Base-by-base conservation (phyloP, 1,284 basidiomycete genomes). In the Tausonia pullulans region DNA sequence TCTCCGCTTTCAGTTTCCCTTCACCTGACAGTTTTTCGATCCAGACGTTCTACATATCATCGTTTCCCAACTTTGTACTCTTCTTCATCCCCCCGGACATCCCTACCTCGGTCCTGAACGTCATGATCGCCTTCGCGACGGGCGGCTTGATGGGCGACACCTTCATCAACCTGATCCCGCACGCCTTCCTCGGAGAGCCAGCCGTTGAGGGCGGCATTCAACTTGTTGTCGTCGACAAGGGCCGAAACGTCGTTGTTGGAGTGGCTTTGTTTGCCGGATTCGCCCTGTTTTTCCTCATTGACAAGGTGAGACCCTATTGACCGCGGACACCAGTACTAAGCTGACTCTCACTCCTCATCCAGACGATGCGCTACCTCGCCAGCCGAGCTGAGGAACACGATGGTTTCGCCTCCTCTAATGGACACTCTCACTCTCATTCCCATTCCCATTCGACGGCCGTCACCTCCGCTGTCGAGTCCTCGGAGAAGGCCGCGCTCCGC, bases 71-170 rank as follows among this genome's bases (percentile, higher is more conserved):
- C 78, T 88, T 93, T 71, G 90, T 94, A 70, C 84, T 94, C 59
- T 86, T 88, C 7, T 90, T 91, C 73, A 92, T 93, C 68, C 90
- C 90, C 40, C 86, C 87, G 57, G 80, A 90, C 73, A 89, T 93
- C 70, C 84, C 87, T 75, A 80, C 82, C 13, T 81, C 88, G 72
- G 90, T 88, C 54, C 80, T 93, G 64, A 92, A 92, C 72, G 91
- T 87, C 6, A 92, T 93, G 89, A 92, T 77, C 45, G 68, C 75
- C 51, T 76, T 75, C 60, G 74, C 74, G 7, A 92, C 90, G 10
- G 90, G 90, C 49, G 90, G 90, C 40, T 81, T 93, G 43, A 82
- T 93, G 49, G 92, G 90, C 13, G 90, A 94, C 74, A 89, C 92
- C 48, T 91, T 92, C 76, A 77, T 94, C 60, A 90, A 93, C 73